Evolutionary conservation across 2,329 filamentous ascomycete genomes (phyloP), one percentile per base, ranked within the genome.

Genomic region (Intubia oerlemansii): DNA sequence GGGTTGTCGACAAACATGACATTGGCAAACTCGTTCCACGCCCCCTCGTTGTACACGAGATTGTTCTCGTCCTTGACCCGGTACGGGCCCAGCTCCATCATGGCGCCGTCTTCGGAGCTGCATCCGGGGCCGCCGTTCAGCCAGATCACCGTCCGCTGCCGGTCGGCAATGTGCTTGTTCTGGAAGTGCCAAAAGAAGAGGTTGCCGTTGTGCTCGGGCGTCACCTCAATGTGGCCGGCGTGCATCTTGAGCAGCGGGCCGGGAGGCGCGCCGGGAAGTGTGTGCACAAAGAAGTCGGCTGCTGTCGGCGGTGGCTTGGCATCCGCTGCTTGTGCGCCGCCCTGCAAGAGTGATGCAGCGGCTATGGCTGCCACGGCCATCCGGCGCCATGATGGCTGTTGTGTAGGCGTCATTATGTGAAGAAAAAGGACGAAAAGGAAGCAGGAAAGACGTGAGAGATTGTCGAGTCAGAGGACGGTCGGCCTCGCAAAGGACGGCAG

Each of bases 111-210:
- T 62, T 93, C 84, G 17, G 85, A 95, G 50, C 82, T 93, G 52
- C 88, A 98, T 17, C 90, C 88, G 2, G 88, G 88, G 0, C 88
- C 90, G 30, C 88, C 90, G 46, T 98, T 98, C 33, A 98, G 56
- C 88, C 90, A 98, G 44, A 98, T 72, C 9, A 98, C 77, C 3
- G 84, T 92, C 33, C 88, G 69, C 48, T 88, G 79, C 41, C 66
- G 69, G 47, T 95, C 79, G 32, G 82, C 85, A 40, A 98, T 92
- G 49, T 98, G 88, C 40, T 79, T 67, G 47, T 95, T 95, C 47
- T 92, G 71, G 47, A 79, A 93, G 45, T 93, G 80, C 88, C 88
- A 98, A 59, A 98, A 98, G 60, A 95, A 98, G 12, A 98, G 55
- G 50, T 95, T 91, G 41, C 81, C 85, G 47, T 95, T 81, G 48